A percentile compares a stretch with the other conserved stretches of the same genome.
These are phyloP conservation scores for Cryptococcus jaspeensis DNA, from an alignment of 1,284 basidiomycete species.

Conservation along the genomic window DNA sequence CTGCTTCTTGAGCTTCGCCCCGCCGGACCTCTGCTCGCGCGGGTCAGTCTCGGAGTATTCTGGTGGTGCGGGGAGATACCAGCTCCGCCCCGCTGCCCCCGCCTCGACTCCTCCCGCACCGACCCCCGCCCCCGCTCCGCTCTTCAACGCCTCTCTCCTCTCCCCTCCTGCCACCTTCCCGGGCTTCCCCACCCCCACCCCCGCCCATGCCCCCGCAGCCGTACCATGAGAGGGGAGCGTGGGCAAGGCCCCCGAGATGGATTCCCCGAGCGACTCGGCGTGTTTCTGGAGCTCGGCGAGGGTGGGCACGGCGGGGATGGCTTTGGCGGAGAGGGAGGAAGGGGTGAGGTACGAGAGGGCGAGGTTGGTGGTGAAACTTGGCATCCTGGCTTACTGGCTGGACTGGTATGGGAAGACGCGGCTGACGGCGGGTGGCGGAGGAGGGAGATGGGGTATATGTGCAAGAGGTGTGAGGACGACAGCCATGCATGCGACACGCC, in stretches of 20 bases:
- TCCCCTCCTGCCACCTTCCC: not conserved
- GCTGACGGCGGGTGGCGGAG: too few relatives aligned
- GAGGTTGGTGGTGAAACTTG: not conserved
- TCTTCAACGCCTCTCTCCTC: not conserved
- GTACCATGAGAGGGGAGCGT: not conserved
- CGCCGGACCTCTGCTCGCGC: not conserved
- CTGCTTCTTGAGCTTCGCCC: constrained; percentile 6
- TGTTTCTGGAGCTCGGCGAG: constrained; percentile 9
- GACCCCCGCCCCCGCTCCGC: not conserved
- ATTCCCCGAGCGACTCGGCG: not conserved
- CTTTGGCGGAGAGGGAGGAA: not conserved
- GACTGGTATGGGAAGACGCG: too few relatives aligned
- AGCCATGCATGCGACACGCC: too few relatives aligned
- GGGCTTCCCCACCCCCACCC: not conserved
- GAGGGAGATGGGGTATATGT: too few relatives aligned
- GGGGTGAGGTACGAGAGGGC: not conserved
- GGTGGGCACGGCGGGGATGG: constrained; percentile 1
- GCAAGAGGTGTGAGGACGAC: too few relatives aligned
- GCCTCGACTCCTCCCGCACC: not conserved
- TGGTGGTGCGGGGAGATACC: not conserved
- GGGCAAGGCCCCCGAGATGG: not conserved
- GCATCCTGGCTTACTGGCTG: too few relatives aligned
- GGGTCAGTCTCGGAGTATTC: not conserved
- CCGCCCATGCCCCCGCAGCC: not conserved
- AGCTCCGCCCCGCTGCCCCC: too few relatives aligned